Evolutionary conservation across 2,329 filamentous ascomycete genomes (phyloP).

Genomic region (Aspergillus sp.): DNA sequence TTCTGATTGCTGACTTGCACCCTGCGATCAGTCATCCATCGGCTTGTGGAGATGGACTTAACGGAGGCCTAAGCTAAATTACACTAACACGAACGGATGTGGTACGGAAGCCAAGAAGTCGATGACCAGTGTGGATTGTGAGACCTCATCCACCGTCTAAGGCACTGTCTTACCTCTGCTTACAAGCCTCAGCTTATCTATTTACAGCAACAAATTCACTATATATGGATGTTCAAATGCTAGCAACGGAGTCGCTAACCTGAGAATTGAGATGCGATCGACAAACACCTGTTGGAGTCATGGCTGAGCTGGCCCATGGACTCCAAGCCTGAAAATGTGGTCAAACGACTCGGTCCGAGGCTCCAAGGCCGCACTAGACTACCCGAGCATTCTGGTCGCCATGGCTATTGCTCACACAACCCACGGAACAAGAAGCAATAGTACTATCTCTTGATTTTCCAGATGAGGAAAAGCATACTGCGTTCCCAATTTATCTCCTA

Average conservation of each 20-base stretch:
- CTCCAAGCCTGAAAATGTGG: background rate
- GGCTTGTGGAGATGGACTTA: background rate
- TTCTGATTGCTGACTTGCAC: conserved; percentile 5
- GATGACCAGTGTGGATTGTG: background rate
- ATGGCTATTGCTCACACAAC: background rate
- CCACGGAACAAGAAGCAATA: background rate
- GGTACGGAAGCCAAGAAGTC: background rate
- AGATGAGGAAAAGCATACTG: background rate
- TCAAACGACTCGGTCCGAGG: background rate
- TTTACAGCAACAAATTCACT: background rate
- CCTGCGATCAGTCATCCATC: conserved; percentile 1
- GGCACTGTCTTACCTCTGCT: background rate
- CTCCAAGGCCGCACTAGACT: background rate
- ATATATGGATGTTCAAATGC: background rate
- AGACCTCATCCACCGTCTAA: background rate
- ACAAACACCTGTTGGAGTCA: background rate
- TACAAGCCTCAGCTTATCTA: background rate
- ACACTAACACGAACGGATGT: background rate
- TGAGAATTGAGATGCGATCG: background rate
- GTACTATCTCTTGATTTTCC: background rate
- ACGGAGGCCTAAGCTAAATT: background rate
- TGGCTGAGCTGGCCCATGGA: background rate
- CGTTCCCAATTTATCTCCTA: background rate
- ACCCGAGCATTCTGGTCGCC: background rate
- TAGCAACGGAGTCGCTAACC: background rate